Conservation (phyloP, 345 rosid species). For the Ailanthus altissimus region DNA sequence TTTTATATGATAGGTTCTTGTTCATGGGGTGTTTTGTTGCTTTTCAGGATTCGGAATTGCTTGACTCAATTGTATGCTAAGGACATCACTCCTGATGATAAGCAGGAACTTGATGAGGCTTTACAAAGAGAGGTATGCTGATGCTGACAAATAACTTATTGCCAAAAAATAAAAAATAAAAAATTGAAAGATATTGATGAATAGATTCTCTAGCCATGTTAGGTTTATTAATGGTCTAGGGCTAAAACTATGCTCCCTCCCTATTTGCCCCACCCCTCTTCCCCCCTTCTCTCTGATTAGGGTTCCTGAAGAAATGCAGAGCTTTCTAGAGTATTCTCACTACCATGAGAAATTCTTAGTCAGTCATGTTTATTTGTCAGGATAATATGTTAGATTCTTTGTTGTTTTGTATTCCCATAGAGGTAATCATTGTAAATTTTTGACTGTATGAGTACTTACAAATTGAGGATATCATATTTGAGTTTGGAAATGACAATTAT, state of each 20-base stretch:
- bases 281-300: no score
- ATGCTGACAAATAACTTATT: not conserved
- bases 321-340: no score
- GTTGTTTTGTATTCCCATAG: not conserved
- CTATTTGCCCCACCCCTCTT: no score
- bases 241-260: not conserved
- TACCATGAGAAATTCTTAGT: not conserved
- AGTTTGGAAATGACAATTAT: not conserved
- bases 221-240: not conserved
- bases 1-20: slow-evolving; percentile 15
- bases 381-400: not conserved
- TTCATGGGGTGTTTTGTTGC: not conserved
- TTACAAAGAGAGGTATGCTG: slow-evolving; percentile 82
- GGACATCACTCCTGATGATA: slow-evolving; percentile 95
- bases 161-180: no score
- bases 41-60: slow-evolving; percentile 74
- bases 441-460: not conserved
- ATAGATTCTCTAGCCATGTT: not conserved
- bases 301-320: no score
- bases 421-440: not conserved
- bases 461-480: not conserved
- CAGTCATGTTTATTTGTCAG: not conserved
- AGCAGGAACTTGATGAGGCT: slow-evolving; percentile 99
- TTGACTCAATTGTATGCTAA: slow-evolving; percentile 90
- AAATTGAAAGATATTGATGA: not conserved